Evolutionary conservation across 2,329 filamentous ascomycete genomes (phyloP).

Genomic region (Hypoxylon sp.): DNA sequence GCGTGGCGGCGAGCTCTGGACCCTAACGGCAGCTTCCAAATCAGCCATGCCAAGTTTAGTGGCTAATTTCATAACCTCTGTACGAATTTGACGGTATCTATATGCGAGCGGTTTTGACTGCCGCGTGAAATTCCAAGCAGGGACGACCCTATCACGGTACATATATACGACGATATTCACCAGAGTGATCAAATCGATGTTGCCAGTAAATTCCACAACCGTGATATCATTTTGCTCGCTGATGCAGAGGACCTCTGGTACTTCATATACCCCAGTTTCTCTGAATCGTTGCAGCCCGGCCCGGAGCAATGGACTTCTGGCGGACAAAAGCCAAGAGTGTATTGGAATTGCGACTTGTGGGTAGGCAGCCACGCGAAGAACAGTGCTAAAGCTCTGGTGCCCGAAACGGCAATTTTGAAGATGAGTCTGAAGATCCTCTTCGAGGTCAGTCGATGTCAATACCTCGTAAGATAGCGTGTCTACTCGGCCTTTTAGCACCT

Average conservation of each 20-base stretch:
- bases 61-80: conserved; percentile 90
- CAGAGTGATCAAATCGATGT: conserved; percentile 82
- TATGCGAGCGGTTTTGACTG: conserved; percentile 75
- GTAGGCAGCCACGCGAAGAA: conserved; percentile 69
- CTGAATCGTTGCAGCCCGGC: conserved; percentile 72
- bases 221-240: conserved; percentile 66
- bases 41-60: conserved; percentile 77
- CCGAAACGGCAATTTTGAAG: conserved; percentile 59
- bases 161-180: conserved; percentile 84
- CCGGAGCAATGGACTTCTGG: conserved; percentile 79
- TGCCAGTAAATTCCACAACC: conserved; percentile 74
- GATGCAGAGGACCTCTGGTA: conserved; percentile 74
- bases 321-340: conserved; percentile 85
- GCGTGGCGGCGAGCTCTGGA: conserved; percentile 76
- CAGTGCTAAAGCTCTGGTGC: conserved; percentile 61
- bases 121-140: conserved; percentile 87
- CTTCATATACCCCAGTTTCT: conserved; percentile 66
- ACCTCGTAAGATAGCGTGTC: conserved; percentile 67
- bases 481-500: conserved; percentile 67
- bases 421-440: conserved; percentile 71
- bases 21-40: conserved; percentile 82
- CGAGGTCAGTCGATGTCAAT: conserved; percentile 75
- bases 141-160: conserved; percentile 84
- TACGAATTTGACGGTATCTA: conserved; percentile 83
- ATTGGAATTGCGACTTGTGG: conserved; percentile 83